Base-by-base conservation (phyloP, 768 basidiomycete species). In the Podaxis sp. region DNA sequence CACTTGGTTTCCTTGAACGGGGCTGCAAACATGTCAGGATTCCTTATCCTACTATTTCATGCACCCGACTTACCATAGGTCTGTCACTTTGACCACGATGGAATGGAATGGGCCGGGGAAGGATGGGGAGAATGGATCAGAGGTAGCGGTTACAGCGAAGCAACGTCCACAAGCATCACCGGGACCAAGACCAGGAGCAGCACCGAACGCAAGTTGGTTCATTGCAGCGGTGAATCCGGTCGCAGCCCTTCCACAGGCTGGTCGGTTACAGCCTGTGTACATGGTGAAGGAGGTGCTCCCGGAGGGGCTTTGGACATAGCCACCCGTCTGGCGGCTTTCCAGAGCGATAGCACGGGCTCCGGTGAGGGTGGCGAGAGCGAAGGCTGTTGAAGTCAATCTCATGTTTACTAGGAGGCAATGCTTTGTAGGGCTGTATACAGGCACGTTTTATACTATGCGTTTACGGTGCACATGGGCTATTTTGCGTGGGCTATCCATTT, bases 111-210 rank as follows among this genome's bases (percentile, higher is more conserved):
- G 82, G 9, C 83, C 84, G 15, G 74, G 70, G 70, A 66, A 85
- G 0, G 72, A 61, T 1, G 83, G 82, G 24, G 82, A 80, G 74
- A 73, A 85, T 19, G 86, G 85, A 69, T 86, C 84, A 9, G 69
- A 63, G 15, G 69, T 75, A 41, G 77, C 83, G 1, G 84, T 83
- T 59, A 86, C 53, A 19, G 77, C 71, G 69, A 87, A 86, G 75
- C 85, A 86, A 40, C 85, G 82, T 13, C 85, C 85, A 64, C 85
- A 87, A 9, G 82, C 85, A 70, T 85, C 85, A 15, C 85, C 85
- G 2, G 83, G 72, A 9, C 84, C 85, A 0, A 72, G 29, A 0
- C 84, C 83, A 19, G 84, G 80, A 15, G 69, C 54, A 7, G 82
- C 73, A 43, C 85, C 85, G 61, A 83, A 87, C 0, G 84, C 73